Base-by-base conservation (phyloP, 352 stramenopile genomes). In the Pythium aquatile region DNA sequence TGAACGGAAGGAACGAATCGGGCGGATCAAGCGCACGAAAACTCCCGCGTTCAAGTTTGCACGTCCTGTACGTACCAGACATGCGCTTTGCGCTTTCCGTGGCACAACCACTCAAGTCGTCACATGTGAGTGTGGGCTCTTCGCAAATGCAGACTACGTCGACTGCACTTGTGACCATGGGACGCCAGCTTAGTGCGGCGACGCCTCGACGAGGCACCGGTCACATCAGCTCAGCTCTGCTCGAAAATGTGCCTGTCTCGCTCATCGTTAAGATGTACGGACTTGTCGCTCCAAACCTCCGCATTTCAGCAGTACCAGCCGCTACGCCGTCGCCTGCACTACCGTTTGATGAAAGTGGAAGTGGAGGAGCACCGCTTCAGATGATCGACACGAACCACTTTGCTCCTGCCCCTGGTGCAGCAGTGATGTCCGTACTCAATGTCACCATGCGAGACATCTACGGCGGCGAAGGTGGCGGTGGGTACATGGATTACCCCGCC, bases 231-330 rank as follows among this genome's bases (percentile, higher is more conserved):
- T 62, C 71, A 24, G 64, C 73, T 13, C 75, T 85, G 8, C 65
- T 93, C 48, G 87, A 94, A 42, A 93, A 87, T 40, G 56, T 96
- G 10, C 90, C 85, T 0, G 65, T 94, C 16, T 82, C 82, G 1
- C 66, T 90, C 8, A 86, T 96, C 26, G 78, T 91, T 44, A 87
- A 87, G 40, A 91, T 94, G 81, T 96, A 96, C 57, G 88, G 85
- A 10, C 75, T 96, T 1, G 80, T 90, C 35, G 77, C 85, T 13
- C 84, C 84, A 35, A 90, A 83, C 40, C 75, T 87, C 11, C 80
- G 80, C 10, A 72, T 91, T 29, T 72, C 77, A 5, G 72, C 81
- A 11, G 74, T 75, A 14, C 67, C 77, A 13, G 76, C 84, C 6
- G 76, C 83, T 7, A 56, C 61, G 26, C 58, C 63, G 10, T 55